Conservation (phyloP, 352 stramenopile genomes). For the Globisporangium takayamanum region DNA sequence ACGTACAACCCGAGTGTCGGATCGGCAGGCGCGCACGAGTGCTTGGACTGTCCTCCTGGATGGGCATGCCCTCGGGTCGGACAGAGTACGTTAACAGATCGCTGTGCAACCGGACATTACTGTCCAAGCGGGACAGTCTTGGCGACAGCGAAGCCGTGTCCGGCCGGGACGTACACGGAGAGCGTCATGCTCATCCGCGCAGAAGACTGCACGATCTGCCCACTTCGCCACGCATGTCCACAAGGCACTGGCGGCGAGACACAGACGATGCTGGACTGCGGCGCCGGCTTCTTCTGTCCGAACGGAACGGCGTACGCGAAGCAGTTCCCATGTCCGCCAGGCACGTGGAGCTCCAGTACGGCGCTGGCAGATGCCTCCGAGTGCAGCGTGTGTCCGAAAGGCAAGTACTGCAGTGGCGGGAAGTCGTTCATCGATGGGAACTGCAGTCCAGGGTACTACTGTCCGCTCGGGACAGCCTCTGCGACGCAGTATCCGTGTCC, state of each 20-base stretch:
- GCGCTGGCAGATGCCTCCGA: constrained; percentile 49
- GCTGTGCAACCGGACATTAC: constrained; percentile 62
- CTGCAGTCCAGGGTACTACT: constrained; percentile 85
- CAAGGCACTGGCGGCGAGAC: constrained; percentile 64
- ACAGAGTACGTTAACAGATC: constrained; percentile 53
- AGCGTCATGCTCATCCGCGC: constrained; percentile 49
- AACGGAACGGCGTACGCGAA: constrained; percentile 62
- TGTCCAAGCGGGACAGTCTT: constrained; percentile 62
- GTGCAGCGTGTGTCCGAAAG: constrained; percentile 76
- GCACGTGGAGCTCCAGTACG: constrained; percentile 81
- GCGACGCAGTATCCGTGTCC: constrained; percentile 74
- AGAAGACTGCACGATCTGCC: constrained; percentile 76
- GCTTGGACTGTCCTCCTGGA: constrained; percentile 55
- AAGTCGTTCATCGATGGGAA: constrained; percentile 68
- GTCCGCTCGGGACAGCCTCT: constrained; percentile 66
- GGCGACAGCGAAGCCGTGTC: constrained; percentile 50
- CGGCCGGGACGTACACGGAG: constrained; percentile 73
- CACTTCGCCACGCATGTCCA: constrained; percentile 59
- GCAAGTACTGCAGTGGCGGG: constrained; percentile 82
- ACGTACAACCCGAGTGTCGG: constrained; percentile 62
- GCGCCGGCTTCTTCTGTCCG: constrained; percentile 73
- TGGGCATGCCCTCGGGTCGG: constrained; percentile 70
- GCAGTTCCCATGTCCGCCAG: constrained; percentile 79
- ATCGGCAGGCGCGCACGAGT: constrained; percentile 48
- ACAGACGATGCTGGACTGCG: constrained; percentile 67